Base-by-base conservation (phyloP, 1,284 basidiomycete species). In the Heimioporus retisporus region DNA sequence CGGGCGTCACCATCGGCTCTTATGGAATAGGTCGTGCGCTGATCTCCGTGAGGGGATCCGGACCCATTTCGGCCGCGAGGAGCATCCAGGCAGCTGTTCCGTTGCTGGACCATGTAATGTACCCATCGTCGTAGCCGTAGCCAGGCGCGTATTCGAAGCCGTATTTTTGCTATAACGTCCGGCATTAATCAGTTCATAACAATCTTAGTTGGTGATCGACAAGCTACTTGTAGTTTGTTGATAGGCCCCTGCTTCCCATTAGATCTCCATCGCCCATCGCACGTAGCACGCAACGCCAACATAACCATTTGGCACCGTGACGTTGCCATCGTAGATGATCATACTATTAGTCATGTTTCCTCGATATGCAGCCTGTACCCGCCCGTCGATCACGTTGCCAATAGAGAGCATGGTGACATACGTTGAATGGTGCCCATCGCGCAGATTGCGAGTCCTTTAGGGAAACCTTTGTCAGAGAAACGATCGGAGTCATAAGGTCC, bases 101-200 rank as follows among this genome's bases (percentile, higher is more conserved):
- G 43, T 81, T 74, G 60, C 76, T 79, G 66, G 80, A 75, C 88
- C 88, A 89, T 21, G 82, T 83, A 42, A 88, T 81, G 71, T 85
- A 86, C 5, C 81, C 84, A 40, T 83, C 79, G 60, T 80, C 76
- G 42, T 80, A 81, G n/a, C n/a, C n/a, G n/a, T n/a, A n/a, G 16
- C 78, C 79, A 19, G 78, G 79, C 46, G 70, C 69, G 54, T 79
- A 79, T 66, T 79, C 80, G 44, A 81, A 80, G 16, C 75, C 78
- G 31, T 79, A 79, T 43, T 79, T 68, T n/a, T n/a, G 67, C 80
- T 80, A 23, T 63, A 79, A 61, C 80, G 81, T 8, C 28, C 69
- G 7, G 48, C 48, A 11, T 75, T 77, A n/a, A n/a, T n/a, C 48
- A 72, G 57, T 55, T 79, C 71, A 44, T 79, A 79, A 51, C 78